Percentiles rank a stretch among this genome's conserved stretches.
These are phyloP conservation scores for Sanghuangporus weigelae DNA, from an alignment of 1,284 basidiomycete species.

Conservation along the genomic window DNA sequence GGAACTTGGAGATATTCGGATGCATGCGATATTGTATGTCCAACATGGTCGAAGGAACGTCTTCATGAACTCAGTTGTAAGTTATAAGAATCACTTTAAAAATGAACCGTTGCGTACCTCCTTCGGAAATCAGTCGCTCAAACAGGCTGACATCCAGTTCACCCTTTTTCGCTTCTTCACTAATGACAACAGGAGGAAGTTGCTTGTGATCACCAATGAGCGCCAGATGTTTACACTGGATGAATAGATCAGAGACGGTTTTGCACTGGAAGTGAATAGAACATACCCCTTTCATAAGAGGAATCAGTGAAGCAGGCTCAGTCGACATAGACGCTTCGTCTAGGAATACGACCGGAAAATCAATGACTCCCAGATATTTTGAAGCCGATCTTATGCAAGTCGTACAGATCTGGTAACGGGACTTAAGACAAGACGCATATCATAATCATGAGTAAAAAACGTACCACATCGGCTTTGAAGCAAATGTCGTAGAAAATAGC, in stretches of 20 bases:
- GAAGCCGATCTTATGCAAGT: slow-evolving; percentile 76
- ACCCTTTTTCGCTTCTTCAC: slow-evolving; percentile 59
- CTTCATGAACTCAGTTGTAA: slow-evolving; percentile 29
- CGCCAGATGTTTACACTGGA: slow-evolving; percentile 72
- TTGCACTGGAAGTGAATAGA: slow-evolving; percentile 2
- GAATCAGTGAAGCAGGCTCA: slow-evolving; percentile 82
- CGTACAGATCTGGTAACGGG: slow-evolving; percentile 62
- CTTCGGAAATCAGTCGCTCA: slow-evolving; percentile 79
- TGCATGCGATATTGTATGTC: slow-evolving; percentile 96
- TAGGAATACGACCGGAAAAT: slow-evolving; percentile 91
- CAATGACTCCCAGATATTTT: slow-evolving; percentile 53
- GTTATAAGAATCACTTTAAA: neutral
- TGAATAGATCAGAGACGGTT: slow-evolving; percentile 14
- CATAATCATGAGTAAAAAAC: slow-evolving; percentile 26
- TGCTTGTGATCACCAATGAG: slow-evolving; percentile 97
- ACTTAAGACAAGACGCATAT: slow-evolving; percentile 1
- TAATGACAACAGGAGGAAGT: slow-evolving; percentile 85
- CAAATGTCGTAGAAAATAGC: slow-evolving; percentile 59
- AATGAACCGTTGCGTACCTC: slow-evolving; percentile 37
- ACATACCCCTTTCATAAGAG: slow-evolving; percentile 84
- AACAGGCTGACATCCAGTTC: slow-evolving; percentile 83
- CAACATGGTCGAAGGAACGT: slow-evolving; percentile 82
- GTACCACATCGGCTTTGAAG: slow-evolving; percentile 65
- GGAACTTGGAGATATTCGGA: slow-evolving; percentile 82
- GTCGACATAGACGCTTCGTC: slow-evolving; percentile 97